Conservation (phyloP, 2,329 filamentous ascomycete species). For the Fusarium sp. region DNA sequence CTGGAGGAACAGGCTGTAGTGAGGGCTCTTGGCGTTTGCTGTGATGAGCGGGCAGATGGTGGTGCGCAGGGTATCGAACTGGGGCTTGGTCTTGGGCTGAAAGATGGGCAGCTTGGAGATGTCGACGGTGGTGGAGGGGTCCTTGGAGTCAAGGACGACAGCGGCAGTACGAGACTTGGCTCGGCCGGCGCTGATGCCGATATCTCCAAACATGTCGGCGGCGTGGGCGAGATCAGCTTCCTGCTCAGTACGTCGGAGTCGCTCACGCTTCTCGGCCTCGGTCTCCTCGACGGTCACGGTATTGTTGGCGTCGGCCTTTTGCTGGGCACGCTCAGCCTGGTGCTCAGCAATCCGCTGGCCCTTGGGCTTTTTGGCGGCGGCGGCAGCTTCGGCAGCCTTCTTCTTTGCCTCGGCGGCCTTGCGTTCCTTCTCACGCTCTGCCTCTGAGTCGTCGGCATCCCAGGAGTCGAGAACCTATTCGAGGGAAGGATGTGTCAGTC, state of each 20-base stretch:
- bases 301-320: slow-evolving; percentile 61
- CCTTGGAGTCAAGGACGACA: slow-evolving; percentile 74
- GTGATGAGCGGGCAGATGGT: slow-evolving; percentile 81
- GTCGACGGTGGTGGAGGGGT: slow-evolving; percentile 83
- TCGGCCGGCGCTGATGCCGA: slow-evolving; percentile 72
- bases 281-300: slow-evolving; percentile 76
- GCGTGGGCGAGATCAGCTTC: slow-evolving; percentile 90
- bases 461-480: slow-evolving; percentile 91
- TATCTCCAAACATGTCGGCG: slow-evolving; percentile 85
- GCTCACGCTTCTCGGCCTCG: slow-evolving; percentile 75
- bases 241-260: slow-evolving; percentile 81
- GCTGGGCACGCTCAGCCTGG: slow-evolving; percentile 67
- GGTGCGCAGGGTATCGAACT: slow-evolving; percentile 83
- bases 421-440: slow-evolving; percentile 92
- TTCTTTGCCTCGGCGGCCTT: slow-evolving; percentile 87
- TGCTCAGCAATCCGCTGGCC: slow-evolving; percentile 84
- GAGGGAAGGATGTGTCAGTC: slow-evolving; percentile 8
- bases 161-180: slow-evolving; percentile 71
- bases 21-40: slow-evolving; percentile 82
- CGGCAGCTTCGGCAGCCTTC: slow-evolving; percentile 87
- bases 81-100: slow-evolving; percentile 85
- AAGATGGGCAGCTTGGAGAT: slow-evolving; percentile 83
- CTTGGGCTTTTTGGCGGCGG: slow-evolving; percentile 91
- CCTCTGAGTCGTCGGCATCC: slow-evolving; percentile 96
- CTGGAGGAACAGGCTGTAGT: slow-evolving; percentile 89